Evolutionary conservation across 768 basidiomycete genomes (phyloP), one percentile per base, ranked within the genome.

Genomic region (Phanerochaete sordida): DNA sequence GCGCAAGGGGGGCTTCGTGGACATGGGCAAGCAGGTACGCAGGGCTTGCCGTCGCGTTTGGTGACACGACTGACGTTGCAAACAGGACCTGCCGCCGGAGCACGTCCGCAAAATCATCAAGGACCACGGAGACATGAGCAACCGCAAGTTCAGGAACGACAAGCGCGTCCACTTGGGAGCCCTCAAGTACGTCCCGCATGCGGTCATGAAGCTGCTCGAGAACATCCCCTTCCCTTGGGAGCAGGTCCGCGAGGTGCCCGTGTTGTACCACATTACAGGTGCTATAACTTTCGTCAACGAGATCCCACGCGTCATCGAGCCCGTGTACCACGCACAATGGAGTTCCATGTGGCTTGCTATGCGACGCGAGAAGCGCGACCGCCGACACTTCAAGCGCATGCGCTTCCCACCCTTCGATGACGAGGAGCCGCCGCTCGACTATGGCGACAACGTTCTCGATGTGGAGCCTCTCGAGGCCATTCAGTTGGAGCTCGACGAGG

Each of bases 301-400:
- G 74, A 90, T 98, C 39, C 97, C 97, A 45, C 89, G 93, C 49
- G 86, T 99, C 66, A 91, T 98, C 62, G 97, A 98, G 73, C 97
- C 97, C 6, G 85, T 99, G 11, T 98, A 97, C 74, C 97, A 99
- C 73, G 94, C 97, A 0, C 97, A 98, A 69, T 99, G 97, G 97
- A 95, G 93, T 71, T 91, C 93, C 5, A 99, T 99, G 97, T 99
- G 97, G 97, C 79, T 99, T 48, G 96, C 97, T 12, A 99, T 99
- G 97, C 83, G 97, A 61, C 80, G 97, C 62, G 97, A 99, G 77
- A 99, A 99, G 80, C 85, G 97, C 59, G 97, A 99, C 73, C 91
- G 97, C 71, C 80, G 96, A 60, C 97, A 99, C 74, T 99, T 99
- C 81, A 99, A 99, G 79, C 93, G 97, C 48, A 98, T 99, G 95